Evolutionary conservation across 1,139 yeast genomes (phyloP).

Genomic region (Casaregolazyma suthepensis): DNA sequence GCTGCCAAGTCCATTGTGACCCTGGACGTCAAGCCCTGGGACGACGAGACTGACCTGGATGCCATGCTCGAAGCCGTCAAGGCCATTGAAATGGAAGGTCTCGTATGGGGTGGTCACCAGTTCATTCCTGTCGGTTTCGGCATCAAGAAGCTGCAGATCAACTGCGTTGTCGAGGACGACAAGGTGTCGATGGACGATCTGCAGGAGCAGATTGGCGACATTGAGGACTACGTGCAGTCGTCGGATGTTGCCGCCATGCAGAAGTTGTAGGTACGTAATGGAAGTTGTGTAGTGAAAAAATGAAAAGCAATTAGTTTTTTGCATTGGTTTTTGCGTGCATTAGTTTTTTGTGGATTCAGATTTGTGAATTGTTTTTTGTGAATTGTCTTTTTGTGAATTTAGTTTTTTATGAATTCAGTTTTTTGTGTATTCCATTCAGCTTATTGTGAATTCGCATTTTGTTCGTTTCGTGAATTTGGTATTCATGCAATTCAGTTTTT

Average conservation of each 20-base stretch:
- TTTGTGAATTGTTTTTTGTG: too few species aligned
- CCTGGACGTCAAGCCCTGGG: slow-evolving; percentile 99
- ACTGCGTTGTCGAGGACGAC: slow-evolving; percentile 96
- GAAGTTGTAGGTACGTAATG: slow-evolving; percentile 77
- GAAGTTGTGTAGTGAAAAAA: too few species aligned
- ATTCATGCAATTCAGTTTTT: too few species aligned
- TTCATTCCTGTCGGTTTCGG: slow-evolving; percentile 98
- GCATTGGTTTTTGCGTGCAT: too few species aligned
- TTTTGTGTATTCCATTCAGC: too few species aligned
- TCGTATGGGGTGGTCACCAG: slow-evolving; percentile 97
- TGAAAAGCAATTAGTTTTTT: too few species aligned
- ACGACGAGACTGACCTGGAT: slow-evolving; percentile 95
- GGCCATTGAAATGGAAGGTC: slow-evolving; percentile 82
- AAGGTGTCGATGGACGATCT: slow-evolving; percentile 92
- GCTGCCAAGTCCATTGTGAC: slow-evolving; percentile 98
- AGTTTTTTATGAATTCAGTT: too few species aligned
- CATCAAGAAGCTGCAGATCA: slow-evolving; percentile 98
- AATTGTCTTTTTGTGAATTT: too few species aligned
- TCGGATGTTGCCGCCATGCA: slow-evolving; percentile 98
- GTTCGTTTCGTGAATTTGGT: too few species aligned
- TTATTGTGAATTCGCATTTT: too few species aligned
- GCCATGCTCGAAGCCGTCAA: slow-evolving; percentile 81
- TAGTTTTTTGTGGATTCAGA: too few species aligned
- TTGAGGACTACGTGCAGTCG: slow-evolving; percentile 99
- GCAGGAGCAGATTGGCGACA: slow-evolving; percentile 80